Conservation (phyloP, 805 yeast genomes). For the Kodamaea sagamina region DNA sequence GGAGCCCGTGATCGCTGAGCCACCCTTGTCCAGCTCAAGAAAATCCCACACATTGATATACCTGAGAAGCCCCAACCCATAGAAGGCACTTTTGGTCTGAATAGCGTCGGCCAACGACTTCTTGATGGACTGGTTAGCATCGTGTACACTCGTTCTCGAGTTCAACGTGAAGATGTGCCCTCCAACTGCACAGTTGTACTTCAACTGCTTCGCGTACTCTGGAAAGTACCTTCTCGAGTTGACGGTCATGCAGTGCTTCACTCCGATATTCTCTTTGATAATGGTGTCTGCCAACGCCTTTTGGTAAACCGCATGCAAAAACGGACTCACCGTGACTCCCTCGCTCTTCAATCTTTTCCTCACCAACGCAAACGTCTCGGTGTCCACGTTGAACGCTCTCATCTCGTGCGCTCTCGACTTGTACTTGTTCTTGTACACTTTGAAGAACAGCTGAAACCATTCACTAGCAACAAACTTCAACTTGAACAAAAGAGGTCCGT, state of each 20-base stretch:
- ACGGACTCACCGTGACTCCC: slow-evolving; percentile 4
- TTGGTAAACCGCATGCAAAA: slow-evolving; percentile 6
- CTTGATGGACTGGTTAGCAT: neutral
- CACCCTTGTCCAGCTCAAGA: neutral
- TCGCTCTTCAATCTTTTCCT: neutral
- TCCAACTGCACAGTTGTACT: slow-evolving; percentile 9
- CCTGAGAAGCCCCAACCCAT: neutral
- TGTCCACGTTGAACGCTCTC: neutral
- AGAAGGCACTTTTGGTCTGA: neutral
- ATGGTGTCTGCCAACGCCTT: slow-evolving; percentile 1
- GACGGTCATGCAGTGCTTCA: slow-evolving; percentile 4
- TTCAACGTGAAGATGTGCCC: neutral
- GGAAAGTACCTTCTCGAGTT: slow-evolving; percentile 1
- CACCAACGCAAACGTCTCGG: neutral
- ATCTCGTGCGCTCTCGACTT: neutral
- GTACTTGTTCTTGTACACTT: no score
- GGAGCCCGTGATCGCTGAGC: slow-evolving; percentile 5
- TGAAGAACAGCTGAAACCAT: no score
- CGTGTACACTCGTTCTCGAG: neutral
- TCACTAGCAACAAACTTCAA: slow-evolving; percentile 2
- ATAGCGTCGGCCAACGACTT: neutral
- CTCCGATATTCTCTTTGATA: neutral
- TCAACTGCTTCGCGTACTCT: neutral
- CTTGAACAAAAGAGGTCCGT: neutral
- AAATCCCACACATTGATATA: slow-evolving; percentile 3